These are phyloP conservation scores for Stephania yunnanensis DNA, from an alignment of 164 flowering plant genomes.

Conservation along the genomic window DNA sequence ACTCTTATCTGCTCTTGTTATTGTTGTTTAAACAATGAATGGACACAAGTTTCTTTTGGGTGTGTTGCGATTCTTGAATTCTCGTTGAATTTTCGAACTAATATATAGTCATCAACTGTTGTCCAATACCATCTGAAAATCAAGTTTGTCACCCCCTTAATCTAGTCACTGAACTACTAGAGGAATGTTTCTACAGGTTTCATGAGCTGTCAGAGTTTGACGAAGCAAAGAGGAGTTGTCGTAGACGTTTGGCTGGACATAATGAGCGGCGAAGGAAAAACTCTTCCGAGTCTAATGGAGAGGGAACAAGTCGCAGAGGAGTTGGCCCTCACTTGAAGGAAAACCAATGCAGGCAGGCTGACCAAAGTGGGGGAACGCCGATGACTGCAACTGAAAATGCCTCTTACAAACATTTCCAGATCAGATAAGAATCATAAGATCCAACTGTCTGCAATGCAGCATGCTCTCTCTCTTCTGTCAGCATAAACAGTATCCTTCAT, in stretches of 20 bases:
- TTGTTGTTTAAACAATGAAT: background rate
- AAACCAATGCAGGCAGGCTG: slow-evolving; percentile 26
- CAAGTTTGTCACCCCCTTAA: background rate
- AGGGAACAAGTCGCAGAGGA: slow-evolving; percentile 27
- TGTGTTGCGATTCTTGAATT: background rate
- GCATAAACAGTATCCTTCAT: slow-evolving; percentile 10
- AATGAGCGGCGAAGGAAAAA: slow-evolving; percentile 78
- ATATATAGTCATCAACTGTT: background rate
- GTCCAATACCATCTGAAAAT: background rate
- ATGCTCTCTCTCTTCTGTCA: slow-evolving; percentile 98
- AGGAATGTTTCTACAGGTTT: slow-evolving; percentile 40
- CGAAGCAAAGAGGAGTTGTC: slow-evolving; percentile 73
- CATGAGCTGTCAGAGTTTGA: slow-evolving; percentile 85
- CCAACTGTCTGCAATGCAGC: slow-evolving; percentile 13
- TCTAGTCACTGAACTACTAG: background rate
- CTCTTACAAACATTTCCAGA: slow-evolving; percentile 31
- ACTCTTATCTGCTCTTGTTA: background rate
- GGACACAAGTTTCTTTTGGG: background rate
- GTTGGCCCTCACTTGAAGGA: slow-evolving; percentile 22
- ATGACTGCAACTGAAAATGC: slow-evolving; percentile 14
- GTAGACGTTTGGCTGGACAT: slow-evolving; percentile 87
- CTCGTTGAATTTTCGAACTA: background rate
- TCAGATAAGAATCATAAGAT: slow-evolving; percentile 32
- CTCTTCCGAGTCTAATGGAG: slow-evolving; percentile 43
- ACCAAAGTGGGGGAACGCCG: slow-evolving; percentile 24